Conservation (phyloP, 106 monocot species). For the Gastrodia elata region DNA sequence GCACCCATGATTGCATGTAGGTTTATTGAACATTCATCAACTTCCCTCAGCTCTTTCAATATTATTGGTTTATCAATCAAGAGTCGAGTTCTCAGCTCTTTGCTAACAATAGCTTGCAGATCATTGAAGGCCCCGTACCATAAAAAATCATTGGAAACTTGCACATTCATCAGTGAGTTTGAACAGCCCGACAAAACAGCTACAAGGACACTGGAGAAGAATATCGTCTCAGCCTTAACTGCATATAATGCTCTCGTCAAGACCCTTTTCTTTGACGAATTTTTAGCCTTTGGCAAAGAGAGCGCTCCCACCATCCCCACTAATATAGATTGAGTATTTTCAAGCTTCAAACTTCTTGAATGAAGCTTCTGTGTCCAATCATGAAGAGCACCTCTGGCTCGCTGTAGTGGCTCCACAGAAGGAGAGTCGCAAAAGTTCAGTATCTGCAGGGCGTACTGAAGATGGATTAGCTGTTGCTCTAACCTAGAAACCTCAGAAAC, state of each 20-base stretch:
- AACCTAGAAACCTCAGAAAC: slow-evolving; percentile 57
- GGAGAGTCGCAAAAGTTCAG: slow-evolving; percentile 15
- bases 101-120: slow-evolving; percentile 27
- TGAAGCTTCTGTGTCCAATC: slow-evolving; percentile 38
- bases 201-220: slow-evolving; percentile 38
- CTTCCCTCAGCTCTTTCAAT: slow-evolving; percentile 51
- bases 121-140: slow-evolving; percentile 56
- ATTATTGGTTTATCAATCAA: slow-evolving; percentile 1
- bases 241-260: slow-evolving; percentile 67
- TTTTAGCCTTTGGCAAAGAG: slow-evolving; percentile 32
- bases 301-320: slow-evolving; percentile 26
- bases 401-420: slow-evolving; percentile 38
- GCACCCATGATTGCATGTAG: slow-evolving; percentile 6
- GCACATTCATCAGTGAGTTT: slow-evolving; percentile 30
- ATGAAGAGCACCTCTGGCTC: slow-evolving; percentile 26
- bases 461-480: slow-evolving; percentile 47
- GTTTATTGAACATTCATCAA: slow-evolving; percentile 27
- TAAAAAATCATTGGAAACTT: slow-evolving; percentile 41
- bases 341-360: slow-evolving; percentile 34
- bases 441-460: slow-evolving; percentile 47
- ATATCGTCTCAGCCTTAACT: slow-evolving; percentile 45
- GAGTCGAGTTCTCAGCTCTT: slow-evolving; percentile 15
- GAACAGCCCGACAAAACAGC: slow-evolving; percentile 39
- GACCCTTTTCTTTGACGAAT: slow-evolving; percentile 55
- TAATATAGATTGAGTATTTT: slow-evolving; percentile 28